Evolutionary conservation across 202 grass and related monocot species (phyloP), one percentile per base, ranked within the genome.

Genomic region (Schoenoplectus tabernaemontani): DNA sequence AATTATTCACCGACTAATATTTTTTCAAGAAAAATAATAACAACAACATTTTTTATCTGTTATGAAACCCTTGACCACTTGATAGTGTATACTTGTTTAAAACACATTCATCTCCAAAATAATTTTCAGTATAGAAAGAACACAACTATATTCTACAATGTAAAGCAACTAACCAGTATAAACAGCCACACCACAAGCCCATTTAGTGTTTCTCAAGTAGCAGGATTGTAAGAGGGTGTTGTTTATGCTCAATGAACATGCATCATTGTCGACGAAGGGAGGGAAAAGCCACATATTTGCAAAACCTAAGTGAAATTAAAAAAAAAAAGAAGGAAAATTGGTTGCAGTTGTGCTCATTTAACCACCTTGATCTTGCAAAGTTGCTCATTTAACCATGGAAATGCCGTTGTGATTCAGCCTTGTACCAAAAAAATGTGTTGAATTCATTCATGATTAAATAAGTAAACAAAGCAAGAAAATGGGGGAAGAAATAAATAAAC

Each of bases 151-250:
- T 71, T 46, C 15, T 32, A 54, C 12, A 53, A 51, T 32, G 19
- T 36, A 34, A 74, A 53, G 46, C 77, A 60, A 61, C 69, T 77
- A 76, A 87, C 94, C 94, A 89, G 94, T 93, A 87, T 97, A 97
- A 86, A 97, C 89, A n/a, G 94, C 89, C 43, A 97, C 91, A 59
- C 94, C 94, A 78, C 94, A 97, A 87, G 94, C 94, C 94, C 94
- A 97, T 90, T 97, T 91, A 72, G 91, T 93, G 82, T 97, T 93
- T 78, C 94, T 93, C 79, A 97, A 87, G 81, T 97, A 97, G 87
- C 94, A 97, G 34, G 94, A 97, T 69, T 97, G 94, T 65, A 97
- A 67, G 79, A 97, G 82, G 67, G 94, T 93, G 84, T 97, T 97
- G 83, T 90, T 90, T 82, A 97, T 97, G 61, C 85, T 93, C 75